These are phyloP conservation scores for Quercus ilex DNA, from an alignment of 306 rosid species.

Conservation along the genomic window DNA sequence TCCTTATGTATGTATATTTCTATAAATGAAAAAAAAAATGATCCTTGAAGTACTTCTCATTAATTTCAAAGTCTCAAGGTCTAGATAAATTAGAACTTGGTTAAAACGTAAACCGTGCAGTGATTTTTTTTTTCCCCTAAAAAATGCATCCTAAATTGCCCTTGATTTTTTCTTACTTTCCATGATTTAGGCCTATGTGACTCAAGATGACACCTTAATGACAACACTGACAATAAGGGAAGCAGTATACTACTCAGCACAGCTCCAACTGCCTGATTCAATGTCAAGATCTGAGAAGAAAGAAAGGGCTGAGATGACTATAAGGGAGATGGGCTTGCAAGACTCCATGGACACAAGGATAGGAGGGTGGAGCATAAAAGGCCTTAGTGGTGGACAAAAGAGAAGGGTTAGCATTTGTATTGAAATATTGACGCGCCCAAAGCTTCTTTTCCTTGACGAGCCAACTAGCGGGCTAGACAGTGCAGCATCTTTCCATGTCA, in stretches of 20 bases:
- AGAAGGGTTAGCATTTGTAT: slow-evolving; percentile 76
- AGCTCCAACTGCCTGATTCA: slow-evolving; percentile 53
- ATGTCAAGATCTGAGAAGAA: slow-evolving; percentile 57
- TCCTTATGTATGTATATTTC: no score
- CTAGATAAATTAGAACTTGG: no score
- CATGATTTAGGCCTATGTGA: slow-evolving; percentile 51
- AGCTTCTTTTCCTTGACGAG: slow-evolving; percentile 71
- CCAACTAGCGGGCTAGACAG: slow-evolving; percentile 83
- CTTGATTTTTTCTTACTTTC: not conserved
- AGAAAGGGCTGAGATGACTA: slow-evolving; percentile 44
- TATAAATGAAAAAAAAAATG: no score
- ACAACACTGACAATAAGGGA: slow-evolving; percentile 54
- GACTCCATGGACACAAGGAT: slow-evolving; percentile 53
- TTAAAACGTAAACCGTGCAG: no score
- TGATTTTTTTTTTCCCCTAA: no score
- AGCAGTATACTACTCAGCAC: slow-evolving; percentile 58
- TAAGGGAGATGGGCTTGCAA: slow-evolving; percentile 63
- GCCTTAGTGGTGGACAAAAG: slow-evolving; percentile 65
- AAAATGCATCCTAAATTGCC: no score
- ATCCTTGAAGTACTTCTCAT: no score
- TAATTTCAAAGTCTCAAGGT: no score
- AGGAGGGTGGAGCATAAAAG: slow-evolving; percentile 54
- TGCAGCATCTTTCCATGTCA: slow-evolving; percentile 69
- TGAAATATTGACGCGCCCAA: slow-evolving; percentile 56
- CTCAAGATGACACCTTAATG: slow-evolving; percentile 61